These are phyloP conservation scores for Chaetomidium leptoderma DNA, from an alignment of 495 filamentous ascomycete species.

Conservation along the genomic window DNA sequence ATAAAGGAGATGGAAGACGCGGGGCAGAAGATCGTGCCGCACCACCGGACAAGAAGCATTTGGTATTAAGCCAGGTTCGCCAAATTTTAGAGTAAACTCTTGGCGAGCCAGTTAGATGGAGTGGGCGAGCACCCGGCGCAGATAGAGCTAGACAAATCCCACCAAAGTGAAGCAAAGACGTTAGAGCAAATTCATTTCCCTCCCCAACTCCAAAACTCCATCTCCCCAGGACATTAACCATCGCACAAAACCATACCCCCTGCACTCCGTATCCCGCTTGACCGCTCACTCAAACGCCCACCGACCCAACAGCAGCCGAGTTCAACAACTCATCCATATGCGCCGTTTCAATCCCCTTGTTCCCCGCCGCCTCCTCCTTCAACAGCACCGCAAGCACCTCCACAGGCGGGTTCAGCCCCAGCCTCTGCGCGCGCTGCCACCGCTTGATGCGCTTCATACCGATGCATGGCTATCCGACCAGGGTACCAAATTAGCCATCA, in stretches of 20 bases:
- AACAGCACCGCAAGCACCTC: conserved; percentile 87
- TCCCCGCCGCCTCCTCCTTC: conserved; percentile 58
- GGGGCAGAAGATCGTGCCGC: conserved; percentile 63
- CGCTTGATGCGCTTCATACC: conserved; percentile 77
- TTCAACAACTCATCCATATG: conserved; percentile 79
- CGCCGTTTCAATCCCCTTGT: conserved; percentile 52
- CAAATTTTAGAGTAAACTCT: not conserved
- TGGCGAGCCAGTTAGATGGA: not conserved
- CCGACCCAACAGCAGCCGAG: conserved; percentile 35
- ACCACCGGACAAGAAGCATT: conserved; percentile 89
- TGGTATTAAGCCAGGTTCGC: conserved; percentile 64
- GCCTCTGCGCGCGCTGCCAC: conserved; percentile 76
- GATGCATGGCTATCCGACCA: conserved; percentile 72
- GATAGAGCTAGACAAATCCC: conserved; percentile 8
- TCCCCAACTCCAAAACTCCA: conserved; percentile 10
- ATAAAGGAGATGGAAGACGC: conserved; percentile 74
- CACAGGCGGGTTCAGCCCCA: conserved; percentile 80
- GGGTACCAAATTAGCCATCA: conserved; percentile 14
- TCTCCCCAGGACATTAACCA: not conserved
- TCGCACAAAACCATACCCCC: not conserved
- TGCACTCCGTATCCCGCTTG: not conserved
- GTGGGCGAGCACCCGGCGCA: too few species aligned
- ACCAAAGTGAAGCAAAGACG: not conserved
- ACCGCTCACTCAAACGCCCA: conserved; percentile 19
- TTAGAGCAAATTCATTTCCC: not conserved